A percentile compares a stretch with the other conserved stretches of the same genome.
Conservation (phyloP, 2,329 filamentous ascomycete species). For the Aspergillus uvarum region DNA sequence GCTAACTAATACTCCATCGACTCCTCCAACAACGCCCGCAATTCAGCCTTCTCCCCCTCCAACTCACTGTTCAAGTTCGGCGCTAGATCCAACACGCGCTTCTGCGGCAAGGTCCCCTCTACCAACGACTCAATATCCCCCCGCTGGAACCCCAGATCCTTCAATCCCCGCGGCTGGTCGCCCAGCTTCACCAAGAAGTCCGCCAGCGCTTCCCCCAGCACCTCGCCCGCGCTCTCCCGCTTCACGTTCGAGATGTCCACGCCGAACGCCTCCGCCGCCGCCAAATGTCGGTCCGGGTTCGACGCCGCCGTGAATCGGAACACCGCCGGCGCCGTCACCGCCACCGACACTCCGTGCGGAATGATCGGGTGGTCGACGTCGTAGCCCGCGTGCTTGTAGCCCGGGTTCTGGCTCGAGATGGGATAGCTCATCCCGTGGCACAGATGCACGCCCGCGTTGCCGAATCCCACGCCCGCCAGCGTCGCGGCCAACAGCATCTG, state of each 20-base stretch:
- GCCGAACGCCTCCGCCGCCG: conserved; percentile 85
- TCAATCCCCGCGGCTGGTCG: conserved; percentile 85
- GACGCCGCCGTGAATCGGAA: conserved; percentile 90
- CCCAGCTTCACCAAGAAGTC: conserved; percentile 80
- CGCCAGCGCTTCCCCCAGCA: conserved; percentile 77
- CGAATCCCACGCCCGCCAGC: conserved; percentile 91
- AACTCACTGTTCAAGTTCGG: conserved; percentile 73
- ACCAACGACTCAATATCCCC: conserved; percentile 80
- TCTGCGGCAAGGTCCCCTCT: conserved; percentile 92
- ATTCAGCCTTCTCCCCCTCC: conserved; percentile 68
- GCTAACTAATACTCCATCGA: conserved; percentile 52
- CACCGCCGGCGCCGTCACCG: conserved; percentile 87
- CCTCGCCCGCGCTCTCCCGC: conserved; percentile 82
- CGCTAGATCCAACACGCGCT: conserved; percentile 84
- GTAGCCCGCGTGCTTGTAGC: conserved; percentile 88
- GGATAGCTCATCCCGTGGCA: conserved; percentile 96
- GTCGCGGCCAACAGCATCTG: conserved; percentile 96
- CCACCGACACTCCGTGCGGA: conserved; percentile 92
- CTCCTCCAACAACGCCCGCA: conserved; percentile 67
- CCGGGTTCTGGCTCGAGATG: conserved; percentile 90
- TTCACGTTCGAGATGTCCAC: conserved; percentile 87
- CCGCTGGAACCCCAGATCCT: conserved; percentile 73
- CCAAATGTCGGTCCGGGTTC: conserved; percentile 88
- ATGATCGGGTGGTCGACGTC: conserved; percentile 74
- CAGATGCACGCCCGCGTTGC: conserved; percentile 92